Percentiles rank a stretch among this genome's conserved stretches.
These are phyloP conservation scores for Carex parvula DNA, from an alignment of 176 grass and related monocot genomes.

Conservation along the genomic window DNA sequence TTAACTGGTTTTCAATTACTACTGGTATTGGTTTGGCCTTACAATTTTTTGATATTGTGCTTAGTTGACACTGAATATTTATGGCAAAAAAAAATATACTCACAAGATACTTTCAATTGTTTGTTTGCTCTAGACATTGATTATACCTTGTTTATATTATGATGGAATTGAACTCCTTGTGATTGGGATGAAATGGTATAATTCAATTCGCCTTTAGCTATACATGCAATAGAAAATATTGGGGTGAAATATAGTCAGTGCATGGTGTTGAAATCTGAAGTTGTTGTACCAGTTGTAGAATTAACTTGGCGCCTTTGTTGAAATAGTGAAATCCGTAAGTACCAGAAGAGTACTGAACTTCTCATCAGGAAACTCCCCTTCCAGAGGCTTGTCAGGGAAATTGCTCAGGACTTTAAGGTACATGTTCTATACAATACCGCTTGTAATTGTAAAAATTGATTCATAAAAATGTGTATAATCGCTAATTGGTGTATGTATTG, in stretches of 20 bases:
- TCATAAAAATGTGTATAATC: neutral
- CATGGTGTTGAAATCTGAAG: neutral
- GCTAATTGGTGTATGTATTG: neutral
- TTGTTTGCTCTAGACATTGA: neutral
- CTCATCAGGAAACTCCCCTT: conserved; percentile 70
- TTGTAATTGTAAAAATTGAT: neutral
- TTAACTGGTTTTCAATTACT: neutral
- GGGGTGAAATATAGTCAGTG: too few relatives aligned
- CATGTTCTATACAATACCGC: neutral
- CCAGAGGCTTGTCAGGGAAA: conserved; percentile 65
- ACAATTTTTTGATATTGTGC: neutral
- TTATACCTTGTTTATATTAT: neutral
- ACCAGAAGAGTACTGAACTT: conserved; percentile 68
- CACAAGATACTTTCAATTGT: neutral
- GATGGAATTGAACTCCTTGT: neutral
- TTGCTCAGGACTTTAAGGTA: conserved; percentile 46
- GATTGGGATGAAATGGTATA: neutral
- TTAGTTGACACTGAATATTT: too few relatives aligned
- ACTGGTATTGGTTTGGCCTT: too few relatives aligned
- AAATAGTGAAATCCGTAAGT: conserved; percentile 63
- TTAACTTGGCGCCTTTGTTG: neutral
- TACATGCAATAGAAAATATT: too few relatives aligned
- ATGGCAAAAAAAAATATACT: neutral
- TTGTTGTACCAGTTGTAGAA: neutral
- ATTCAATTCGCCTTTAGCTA: neutral